These are phyloP conservation scores for Cladosporium sp. DNA, from an alignment of 2,329 filamentous ascomycete genomes.

Conservation along the genomic window DNA sequence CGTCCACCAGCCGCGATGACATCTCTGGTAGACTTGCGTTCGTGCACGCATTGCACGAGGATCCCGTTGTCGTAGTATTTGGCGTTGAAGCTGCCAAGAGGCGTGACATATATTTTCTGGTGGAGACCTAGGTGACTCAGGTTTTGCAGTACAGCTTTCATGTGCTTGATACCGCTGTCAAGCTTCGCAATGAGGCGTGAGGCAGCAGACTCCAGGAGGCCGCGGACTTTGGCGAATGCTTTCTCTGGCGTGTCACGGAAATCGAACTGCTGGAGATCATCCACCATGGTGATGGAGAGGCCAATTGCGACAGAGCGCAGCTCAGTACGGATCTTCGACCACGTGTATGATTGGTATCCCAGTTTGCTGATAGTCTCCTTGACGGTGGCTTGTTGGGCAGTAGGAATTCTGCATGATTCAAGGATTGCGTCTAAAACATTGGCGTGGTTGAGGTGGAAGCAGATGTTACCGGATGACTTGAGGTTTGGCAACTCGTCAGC, in stretches of 20 bases:
- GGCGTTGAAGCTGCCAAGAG: slow-evolving; percentile 85
- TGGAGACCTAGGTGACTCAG: slow-evolving; percentile 73
- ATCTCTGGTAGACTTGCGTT: slow-evolving; percentile 74
- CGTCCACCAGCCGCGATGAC: slow-evolving; percentile 92
- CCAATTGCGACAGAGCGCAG: slow-evolving; percentile 79
- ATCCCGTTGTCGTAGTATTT: slow-evolving; percentile 85
- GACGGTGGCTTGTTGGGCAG: slow-evolving; percentile 66
- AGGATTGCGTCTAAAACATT: slow-evolving; percentile 86
- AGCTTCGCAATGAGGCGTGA: slow-evolving; percentile 25
- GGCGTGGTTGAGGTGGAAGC: slow-evolving; percentile 87
- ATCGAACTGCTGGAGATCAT: slow-evolving; percentile 88
- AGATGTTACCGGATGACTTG: slow-evolving; percentile 67
- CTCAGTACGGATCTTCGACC: slow-evolving; percentile 80
- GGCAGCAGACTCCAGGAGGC: slow-evolving; percentile 55
- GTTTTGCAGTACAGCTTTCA: slow-evolving; percentile 77
- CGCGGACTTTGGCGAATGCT: slow-evolving; percentile 64
- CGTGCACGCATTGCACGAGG: slow-evolving; percentile 87
- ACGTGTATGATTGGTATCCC: slow-evolving; percentile 77
- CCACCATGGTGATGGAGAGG: slow-evolving; percentile 83
- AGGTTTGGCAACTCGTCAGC: slow-evolving; percentile 77
- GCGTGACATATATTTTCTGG: slow-evolving; percentile 80
- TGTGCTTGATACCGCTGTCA: slow-evolving; percentile 60
- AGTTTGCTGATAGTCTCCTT: slow-evolving; percentile 86
- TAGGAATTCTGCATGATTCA: slow-evolving; percentile 80
- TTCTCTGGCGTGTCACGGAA: slow-evolving; percentile 78